These are phyloP conservation scores for Mycena vulgaris DNA, from an alignment of 768 basidiomycete species.

Conservation along the genomic window DNA sequence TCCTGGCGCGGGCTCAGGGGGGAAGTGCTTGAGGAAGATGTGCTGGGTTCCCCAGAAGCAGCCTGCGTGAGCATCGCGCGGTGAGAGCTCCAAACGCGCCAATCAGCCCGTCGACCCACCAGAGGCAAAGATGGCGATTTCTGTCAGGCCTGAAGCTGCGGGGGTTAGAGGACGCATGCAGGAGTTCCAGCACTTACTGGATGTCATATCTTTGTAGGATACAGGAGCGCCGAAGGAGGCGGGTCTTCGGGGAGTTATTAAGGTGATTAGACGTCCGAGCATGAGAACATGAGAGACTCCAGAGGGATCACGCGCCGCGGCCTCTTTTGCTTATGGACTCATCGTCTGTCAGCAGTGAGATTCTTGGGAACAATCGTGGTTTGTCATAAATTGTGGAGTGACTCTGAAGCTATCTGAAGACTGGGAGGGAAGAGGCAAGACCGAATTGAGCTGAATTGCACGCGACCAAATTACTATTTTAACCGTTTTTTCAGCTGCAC, in stretches of 20 bases:
- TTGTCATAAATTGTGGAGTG: too few species aligned
- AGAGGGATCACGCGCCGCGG: conserved; percentile 8
- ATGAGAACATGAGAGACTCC: neutral
- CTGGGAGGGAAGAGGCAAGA: too few species aligned
- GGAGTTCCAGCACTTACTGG: neutral
- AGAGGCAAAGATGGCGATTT: conserved; percentile 38
- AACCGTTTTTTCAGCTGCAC: too few species aligned
- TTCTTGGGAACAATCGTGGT: neutral
- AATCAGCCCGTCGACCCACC: neutral
- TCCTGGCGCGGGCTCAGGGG: conserved; percentile 55
- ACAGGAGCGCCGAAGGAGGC: conserved; percentile 24
- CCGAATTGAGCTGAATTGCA: too few species aligned
- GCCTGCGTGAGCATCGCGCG: conserved; percentile 46
- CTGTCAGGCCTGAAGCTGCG: conserved; percentile 5
- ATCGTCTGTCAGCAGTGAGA: neutral
- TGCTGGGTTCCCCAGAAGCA: conserved; percentile 80
- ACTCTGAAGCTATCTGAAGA: too few species aligned
- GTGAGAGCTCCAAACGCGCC: neutral
- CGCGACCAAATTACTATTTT: too few species aligned
- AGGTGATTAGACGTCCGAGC: conserved; percentile 23
- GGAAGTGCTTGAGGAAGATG: conserved; percentile 73
- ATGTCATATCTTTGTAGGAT: conserved; percentile 20
- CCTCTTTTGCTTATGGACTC: neutral
- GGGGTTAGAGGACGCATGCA: neutral
- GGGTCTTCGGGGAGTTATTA: conserved; percentile 14